These are phyloP conservation scores for Helicocarpus griseus DNA, from an alignment of 2,329 filamentous ascomycete species.

Conservation along the genomic window DNA sequence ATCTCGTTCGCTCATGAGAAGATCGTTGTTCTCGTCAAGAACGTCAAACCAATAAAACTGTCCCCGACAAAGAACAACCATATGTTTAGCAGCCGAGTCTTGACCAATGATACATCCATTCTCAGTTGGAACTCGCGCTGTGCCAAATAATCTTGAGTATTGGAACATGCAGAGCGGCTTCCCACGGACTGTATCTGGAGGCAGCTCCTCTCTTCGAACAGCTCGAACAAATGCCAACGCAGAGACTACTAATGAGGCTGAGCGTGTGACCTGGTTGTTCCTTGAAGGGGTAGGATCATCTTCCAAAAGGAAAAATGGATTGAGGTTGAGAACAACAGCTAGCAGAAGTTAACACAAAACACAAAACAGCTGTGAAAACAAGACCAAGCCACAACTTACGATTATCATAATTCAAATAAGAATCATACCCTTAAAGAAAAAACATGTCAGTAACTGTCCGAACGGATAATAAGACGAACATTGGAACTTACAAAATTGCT, in stretches of 20 bases:
- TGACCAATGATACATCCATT: conserved; percentile 94
- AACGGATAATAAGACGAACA: background rate
- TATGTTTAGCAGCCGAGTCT: conserved; percentile 82
- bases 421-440: conserved; percentile 72
- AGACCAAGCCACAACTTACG: conserved; percentile 34
- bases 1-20: conserved; percentile 96
- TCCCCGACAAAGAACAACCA: conserved; percentile 86
- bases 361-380: background rate
- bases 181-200: conserved; percentile 75
- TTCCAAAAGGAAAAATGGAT: conserved; percentile 94
- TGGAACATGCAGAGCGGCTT: conserved; percentile 96
- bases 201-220: conserved; percentile 83
- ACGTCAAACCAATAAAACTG: conserved; percentile 99
- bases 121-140: conserved; percentile 85
- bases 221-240: conserved; percentile 86
- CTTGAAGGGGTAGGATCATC: conserved; percentile 94
- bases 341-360: background rate
- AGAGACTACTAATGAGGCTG: conserved; percentile 83
- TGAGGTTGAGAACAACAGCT: conserved; percentile 88
- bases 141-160: conserved; percentile 90
- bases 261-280: conserved; percentile 92
- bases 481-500: conserved; percentile 78
- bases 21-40: conserved; percentile 82
- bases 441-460: background rate
- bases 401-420: conserved; percentile 95